Evolutionary conservation across 495 filamentous ascomycete species (phyloP), one percentile per base, ranked within the genome.

Genomic region (Lasiosphaeria ovina): DNA sequence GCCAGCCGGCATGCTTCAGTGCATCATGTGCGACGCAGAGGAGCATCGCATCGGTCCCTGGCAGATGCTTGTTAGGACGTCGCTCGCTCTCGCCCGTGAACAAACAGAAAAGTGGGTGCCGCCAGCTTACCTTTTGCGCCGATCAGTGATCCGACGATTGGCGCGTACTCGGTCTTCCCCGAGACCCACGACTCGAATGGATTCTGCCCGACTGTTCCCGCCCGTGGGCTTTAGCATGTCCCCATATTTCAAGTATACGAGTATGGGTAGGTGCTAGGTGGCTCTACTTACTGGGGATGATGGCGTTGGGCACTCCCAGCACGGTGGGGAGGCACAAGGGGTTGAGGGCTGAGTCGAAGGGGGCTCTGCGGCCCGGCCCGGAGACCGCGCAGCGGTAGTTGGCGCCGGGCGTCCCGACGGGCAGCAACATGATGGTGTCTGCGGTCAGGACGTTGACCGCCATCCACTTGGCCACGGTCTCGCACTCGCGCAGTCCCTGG

Each of bases 331-430:
- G 42, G 16, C 16, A 12, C 42, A 45, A 14, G 42, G 42, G 42
- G 42, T 12, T 14, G 42, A 45, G 16, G 3, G 5, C 5, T 12
- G 42, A 14, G 42, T 45, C 16, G 3, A 12, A n/a, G 42, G 42
- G 42, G 42, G 11, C 42, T 45, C 42, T 12, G 3, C 42, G 42
- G 36, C 36, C 11, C 12, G 42, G 42, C 42, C 16, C 42, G 6
- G 42, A n/a, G 42, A 45, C 16, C 42, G 42, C 16, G 54, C 45
- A 35, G n/a, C 54, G 54, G n/a, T 55, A 55, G n/a, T 55, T 55
- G 10, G 54, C 55, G 3, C 12, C 40, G 2, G 55, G 55, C 35
- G 42, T 32, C 3, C 55, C 55, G 45, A 40, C 38, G 17, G 55
- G 55, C 9, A 57, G 12, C 4, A 57, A 32, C 16, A 57, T 57